phyloP scores from a whole-genome alignment of 2,329 filamentous ascomycete species.

The Hirsutella rhossiliensis region DNA sequence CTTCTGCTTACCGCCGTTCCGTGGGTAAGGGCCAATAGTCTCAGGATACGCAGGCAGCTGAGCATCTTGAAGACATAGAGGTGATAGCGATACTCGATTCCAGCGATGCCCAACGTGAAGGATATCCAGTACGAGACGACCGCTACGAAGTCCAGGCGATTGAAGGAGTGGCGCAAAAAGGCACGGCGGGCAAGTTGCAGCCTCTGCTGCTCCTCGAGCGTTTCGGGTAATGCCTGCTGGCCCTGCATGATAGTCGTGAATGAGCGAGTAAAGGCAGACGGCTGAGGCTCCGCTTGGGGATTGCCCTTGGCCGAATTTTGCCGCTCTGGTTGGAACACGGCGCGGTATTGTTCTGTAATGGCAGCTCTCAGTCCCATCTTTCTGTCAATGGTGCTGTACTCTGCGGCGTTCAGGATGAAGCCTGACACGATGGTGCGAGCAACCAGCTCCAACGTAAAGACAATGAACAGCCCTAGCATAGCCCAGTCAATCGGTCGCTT shows the following conservation, averaged over 20 bases:
- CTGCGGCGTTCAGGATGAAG: slow-evolving; percentile 76
- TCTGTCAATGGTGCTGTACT: slow-evolving; percentile 85
- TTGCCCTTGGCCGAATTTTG: slow-evolving; percentile 52
- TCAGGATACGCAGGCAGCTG: slow-evolving; percentile 83
- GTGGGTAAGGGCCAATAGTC: slow-evolving; percentile 82
- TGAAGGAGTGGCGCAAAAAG: slow-evolving; percentile 90
- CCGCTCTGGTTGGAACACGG: slow-evolving; percentile 71
- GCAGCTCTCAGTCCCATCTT: slow-evolving; percentile 62
- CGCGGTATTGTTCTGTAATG: slow-evolving; percentile 62
- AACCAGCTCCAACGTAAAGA: slow-evolving; percentile 80
- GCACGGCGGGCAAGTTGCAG: slow-evolving; percentile 79
- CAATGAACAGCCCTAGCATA: slow-evolving; percentile 68
- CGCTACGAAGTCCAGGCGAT: slow-evolving; percentile 86
- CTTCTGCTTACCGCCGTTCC: slow-evolving; percentile 64
- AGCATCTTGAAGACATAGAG: slow-evolving; percentile 93
- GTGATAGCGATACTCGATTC: slow-evolving; percentile 57
- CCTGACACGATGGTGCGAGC: slow-evolving; percentile 87
- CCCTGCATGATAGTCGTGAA: slow-evolving; percentile 70
- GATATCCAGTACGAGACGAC: slow-evolving; percentile 93
- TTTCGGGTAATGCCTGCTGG: slow-evolving; percentile 44
- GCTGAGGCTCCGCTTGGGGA: slow-evolving; percentile 32
- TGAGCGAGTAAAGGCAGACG: slow-evolving; percentile 59
- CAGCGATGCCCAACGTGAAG: slow-evolving; percentile 59
- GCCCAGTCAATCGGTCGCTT: slow-evolving; percentile 61
- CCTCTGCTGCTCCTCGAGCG: slow-evolving; percentile 65